phyloP scores from a whole-genome alignment of 2,329 filamentous ascomycete species.

The Aspergillus jensenii region DNA sequence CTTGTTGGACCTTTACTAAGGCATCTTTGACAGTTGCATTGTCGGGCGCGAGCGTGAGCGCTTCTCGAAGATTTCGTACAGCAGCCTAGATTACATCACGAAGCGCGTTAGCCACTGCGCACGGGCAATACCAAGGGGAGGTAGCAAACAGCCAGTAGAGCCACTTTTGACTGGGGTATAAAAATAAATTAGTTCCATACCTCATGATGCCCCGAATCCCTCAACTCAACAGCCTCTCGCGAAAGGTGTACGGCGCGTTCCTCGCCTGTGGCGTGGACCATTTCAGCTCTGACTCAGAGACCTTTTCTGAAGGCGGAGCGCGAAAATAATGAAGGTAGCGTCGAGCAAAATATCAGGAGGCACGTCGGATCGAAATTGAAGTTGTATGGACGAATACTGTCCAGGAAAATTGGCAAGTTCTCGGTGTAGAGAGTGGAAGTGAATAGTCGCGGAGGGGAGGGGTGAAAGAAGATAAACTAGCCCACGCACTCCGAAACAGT shows the following conservation, averaged over 20 bases:
- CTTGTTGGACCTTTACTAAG: constrained; percentile 45
- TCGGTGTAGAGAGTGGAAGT: not conserved
- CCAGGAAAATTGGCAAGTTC: not conserved
- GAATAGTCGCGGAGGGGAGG: constrained; percentile 5
- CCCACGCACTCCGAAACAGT: constrained; percentile 18
- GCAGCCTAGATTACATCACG: constrained; percentile 38
- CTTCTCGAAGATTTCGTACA: constrained; percentile 49
- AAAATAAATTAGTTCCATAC: constrained; percentile 28
- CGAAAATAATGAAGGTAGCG: constrained; percentile 4
- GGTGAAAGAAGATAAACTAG: constrained; percentile 12
- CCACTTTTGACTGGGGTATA: not conserved
- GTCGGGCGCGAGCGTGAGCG: constrained; percentile 47
- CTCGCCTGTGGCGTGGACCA: constrained; percentile 44
- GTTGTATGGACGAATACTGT: not conserved
- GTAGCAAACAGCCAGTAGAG: constrained; percentile 1
- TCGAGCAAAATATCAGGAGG: not conserved
- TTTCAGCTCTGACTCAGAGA: constrained; percentile 32
- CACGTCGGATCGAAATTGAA: not conserved
- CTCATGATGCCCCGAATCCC: constrained; percentile 47
- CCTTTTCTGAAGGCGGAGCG: constrained; percentile 5
- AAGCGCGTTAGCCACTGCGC: constrained; percentile 10
- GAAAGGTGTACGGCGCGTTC: constrained; percentile 48
- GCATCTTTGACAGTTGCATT: constrained; percentile 46
- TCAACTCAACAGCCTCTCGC: constrained; percentile 48
- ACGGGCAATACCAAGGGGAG: constrained; percentile 1